Evolutionary conservation across 2,329 filamentous ascomycete species (phyloP), one percentile per base, ranked within the genome.

Genomic region (Ambrosiella xylebori): DNA sequence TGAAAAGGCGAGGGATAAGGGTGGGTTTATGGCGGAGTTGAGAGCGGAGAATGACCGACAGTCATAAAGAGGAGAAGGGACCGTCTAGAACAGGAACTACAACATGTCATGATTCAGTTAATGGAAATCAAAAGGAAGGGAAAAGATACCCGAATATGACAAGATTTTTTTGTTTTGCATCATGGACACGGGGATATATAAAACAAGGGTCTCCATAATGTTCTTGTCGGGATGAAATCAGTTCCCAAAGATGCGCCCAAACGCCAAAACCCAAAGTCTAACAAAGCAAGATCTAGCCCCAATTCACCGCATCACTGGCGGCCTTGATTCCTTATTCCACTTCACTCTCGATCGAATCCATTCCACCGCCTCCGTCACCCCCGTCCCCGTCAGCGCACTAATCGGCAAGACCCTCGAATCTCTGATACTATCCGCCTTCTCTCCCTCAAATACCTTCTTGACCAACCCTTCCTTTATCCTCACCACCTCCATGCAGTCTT

Each of bases 401-500:
- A 96, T 82, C 6, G 93, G 89, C 66, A 98, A 70, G 13, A 97
- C 93, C 61, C 93, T 78, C 66, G 87, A 94, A 72, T 98, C 93
- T 63, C 91, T 79, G 57, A 96, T 88, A 62, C 83, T 86, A 47
- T 78, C 79, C 0, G 88, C 88, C 72, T 91, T 93, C 67, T 95
- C 88, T 17, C 93, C 88, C 74, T 97, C 90, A 74, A 95, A 93
- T 19, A 98, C 90, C 73, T 86, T 89, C 71, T 95, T 85, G 56
- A 98, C 90, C 57, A 97, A 76, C 0, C 91, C 93, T 70, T 98
- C 93, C 72, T 98, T 98, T 68, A 98, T 96, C 63, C 89, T 77
- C 61, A 97, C 91, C 1, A 96, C 93, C 76, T 98, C 93, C 56
- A 97, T 87, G 64, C 91, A 97, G 70, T 97, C 93, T 71, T 98